These are phyloP conservation scores for Phaeosphaeriaceae sp. DNA, from an alignment of 2,329 filamentous ascomycete genomes.

Conservation along the genomic window DNA sequence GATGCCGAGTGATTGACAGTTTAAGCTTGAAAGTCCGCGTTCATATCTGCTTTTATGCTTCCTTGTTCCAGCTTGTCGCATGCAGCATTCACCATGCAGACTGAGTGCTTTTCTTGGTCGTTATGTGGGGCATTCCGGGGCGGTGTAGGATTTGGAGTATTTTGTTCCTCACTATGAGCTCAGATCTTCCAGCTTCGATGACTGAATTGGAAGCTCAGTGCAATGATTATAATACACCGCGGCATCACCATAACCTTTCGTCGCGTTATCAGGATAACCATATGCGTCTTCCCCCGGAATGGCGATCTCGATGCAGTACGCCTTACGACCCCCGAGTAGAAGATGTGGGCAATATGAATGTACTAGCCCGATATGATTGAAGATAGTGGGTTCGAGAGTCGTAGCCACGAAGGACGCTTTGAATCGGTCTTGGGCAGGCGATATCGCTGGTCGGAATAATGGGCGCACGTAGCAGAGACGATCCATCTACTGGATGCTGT, in stretches of 20 bases:
- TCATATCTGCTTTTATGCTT: background rate
- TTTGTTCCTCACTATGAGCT: background rate
- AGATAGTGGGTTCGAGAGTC: background rate
- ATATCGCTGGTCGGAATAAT: background rate
- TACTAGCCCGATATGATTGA: background rate
- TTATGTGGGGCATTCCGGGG: background rate
- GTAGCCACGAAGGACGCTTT: background rate
- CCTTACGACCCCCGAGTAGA: background rate
- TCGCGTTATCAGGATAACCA: background rate
- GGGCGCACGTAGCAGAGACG: background rate
- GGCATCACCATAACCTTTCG: background rate
- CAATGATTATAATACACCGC: background rate
- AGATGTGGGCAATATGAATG: background rate
- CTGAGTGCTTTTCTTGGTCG: background rate
- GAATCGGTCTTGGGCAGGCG: background rate
- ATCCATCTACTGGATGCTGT: background rate
- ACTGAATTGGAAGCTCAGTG: background rate
- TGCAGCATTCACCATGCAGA: background rate
- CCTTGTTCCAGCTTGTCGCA: background rate
- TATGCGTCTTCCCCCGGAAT: background rate
- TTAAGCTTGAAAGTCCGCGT: background rate
- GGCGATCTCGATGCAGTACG: background rate
- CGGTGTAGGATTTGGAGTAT: background rate
- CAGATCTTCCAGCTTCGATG: background rate
- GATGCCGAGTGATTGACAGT: background rate